Evolutionary conservation across 371 early-diverging fungal genomes (phyloP), one percentile per base, ranked within the genome.

Genomic region (Mucor velutinosus): DNA sequence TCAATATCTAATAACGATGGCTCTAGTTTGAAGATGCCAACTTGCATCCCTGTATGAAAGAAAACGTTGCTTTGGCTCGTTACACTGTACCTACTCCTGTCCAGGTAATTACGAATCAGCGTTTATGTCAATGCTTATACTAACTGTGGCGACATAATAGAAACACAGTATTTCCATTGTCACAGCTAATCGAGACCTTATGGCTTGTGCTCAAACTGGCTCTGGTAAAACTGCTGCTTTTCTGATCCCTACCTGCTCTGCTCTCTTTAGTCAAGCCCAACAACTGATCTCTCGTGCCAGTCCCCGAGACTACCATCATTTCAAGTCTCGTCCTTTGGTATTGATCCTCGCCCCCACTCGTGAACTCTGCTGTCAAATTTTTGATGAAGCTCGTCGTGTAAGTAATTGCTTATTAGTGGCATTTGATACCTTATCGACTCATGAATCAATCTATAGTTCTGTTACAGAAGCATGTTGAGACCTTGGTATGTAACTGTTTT

Each of bases 161-260:
- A 92, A 81, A 76, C 80, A 60, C 78, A 89, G 58, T 83, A 86
- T 94, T 19, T 89, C 94, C 0, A 83, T 92, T 33, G 74, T 92
- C 17, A 70, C 83, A 30, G 75, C 76, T 7, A 88, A 88, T 27
- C 78, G 87, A n/a, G 91, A 92, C 67, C 59, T 95, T 29, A 87
- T 94, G 83, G 92, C 90, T 2, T 90, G 92, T 67, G 95, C 95
- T 10, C 94, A 93, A 51, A 95, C 95, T 10, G 86, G 89, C 41
- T 88, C 89, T 47, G 93, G 93, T 58, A 93, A 93, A 66, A 92
- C 93, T 4, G 87, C 90, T 37, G 89, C 90, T 15, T 93, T 88
- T 72, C 67, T 92, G n/a, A 70, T 92, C 1, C 93, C 92, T 1
- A 80, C 84, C 21, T 74, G 77, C 17, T 79, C 81, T 1, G 74